Evolutionary conservation across 331 rosid species (phyloP).

Genomic region (Erythrophleum ivorense): DNA sequence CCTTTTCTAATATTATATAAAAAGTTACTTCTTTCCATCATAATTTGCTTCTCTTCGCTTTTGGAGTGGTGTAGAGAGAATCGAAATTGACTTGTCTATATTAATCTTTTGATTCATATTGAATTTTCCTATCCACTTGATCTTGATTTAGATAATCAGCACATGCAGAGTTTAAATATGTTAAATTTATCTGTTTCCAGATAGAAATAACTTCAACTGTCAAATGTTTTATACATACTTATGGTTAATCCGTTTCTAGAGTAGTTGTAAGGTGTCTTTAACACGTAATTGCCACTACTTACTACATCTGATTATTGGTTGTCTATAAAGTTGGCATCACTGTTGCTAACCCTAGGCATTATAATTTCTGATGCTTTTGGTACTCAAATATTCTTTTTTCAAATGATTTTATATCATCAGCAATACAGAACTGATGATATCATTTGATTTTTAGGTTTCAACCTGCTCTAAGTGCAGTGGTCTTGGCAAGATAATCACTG

Average conservation of each 20-base stretch:
- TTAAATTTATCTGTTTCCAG: background rate
- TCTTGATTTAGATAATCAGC: background rate
- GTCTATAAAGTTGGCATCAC: background rate
- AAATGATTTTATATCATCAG: background rate
- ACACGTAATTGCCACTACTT: background rate
- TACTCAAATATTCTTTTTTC: background rate
- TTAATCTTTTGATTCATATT: background rate
- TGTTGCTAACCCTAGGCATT: background rate
- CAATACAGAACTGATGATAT: slow-evolving; percentile 18
- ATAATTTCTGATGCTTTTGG: background rate
- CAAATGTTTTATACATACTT: background rate
- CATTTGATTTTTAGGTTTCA: slow-evolving; percentile 63
- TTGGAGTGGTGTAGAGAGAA: background rate
- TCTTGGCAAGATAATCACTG: slow-evolving; percentile 74
- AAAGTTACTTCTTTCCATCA: background rate
- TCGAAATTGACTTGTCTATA: background rate
- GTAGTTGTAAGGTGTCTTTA: background rate
- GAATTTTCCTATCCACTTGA: background rate
- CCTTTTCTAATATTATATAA: background rate
- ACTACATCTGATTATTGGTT: background rate
- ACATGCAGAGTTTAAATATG: background rate
- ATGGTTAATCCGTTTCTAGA: background rate
- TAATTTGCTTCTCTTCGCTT: background rate
- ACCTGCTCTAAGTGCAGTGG: slow-evolving; percentile 90
- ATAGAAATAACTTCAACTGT: background rate